Evolutionary conservation across 768 basidiomycete species (phyloP).

Genomic region (Auricularia sp.): DNA sequence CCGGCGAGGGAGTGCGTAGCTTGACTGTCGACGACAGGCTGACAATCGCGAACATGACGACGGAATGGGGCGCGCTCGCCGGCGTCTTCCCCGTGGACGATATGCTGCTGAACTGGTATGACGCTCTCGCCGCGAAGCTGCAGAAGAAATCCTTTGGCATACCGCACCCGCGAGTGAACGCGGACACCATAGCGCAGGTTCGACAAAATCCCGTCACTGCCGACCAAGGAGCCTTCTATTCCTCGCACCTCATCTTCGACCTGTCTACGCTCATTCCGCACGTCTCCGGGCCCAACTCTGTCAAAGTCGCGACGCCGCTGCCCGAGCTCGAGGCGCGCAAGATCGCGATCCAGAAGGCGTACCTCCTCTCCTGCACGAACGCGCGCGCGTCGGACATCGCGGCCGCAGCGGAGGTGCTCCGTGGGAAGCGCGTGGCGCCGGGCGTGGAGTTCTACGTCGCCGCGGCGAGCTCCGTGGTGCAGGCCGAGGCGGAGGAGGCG

Average conservation of each 20-base stretch:
- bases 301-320: slow-evolving; percentile 91
- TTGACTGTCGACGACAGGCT: slow-evolving; percentile 85
- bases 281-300: slow-evolving; percentile 95
- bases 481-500: slow-evolving; percentile 72
- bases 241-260: slow-evolving; percentile 83
- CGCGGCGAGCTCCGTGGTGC: slow-evolving; percentile 86
- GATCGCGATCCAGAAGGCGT: slow-evolving; percentile 90
- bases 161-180: slow-evolving; percentile 83
- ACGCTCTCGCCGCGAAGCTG: slow-evolving; percentile 55
- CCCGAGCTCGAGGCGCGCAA: slow-evolving; percentile 64
- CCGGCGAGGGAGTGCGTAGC: slow-evolving; percentile 72
- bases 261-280: slow-evolving; percentile 91
- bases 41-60: slow-evolving; percentile 99
- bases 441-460: slow-evolving; percentile 97
- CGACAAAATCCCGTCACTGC: slow-evolving; percentile 32
- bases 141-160: slow-evolving; percentile 73
- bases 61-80: slow-evolving; percentile 96
- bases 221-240: slow-evolving; percentile 70
- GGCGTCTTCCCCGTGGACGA: slow-evolving; percentile 92
- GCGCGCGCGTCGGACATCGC: slow-evolving; percentile 91
- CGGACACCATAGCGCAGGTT: slow-evolving; percentile 24
- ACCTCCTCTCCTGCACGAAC: slow-evolving; percentile 97
- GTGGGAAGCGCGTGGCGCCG: slow-evolving; percentile 67
- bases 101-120: slow-evolving; percentile 79
- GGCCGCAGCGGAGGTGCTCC: slow-evolving; percentile 83